Evolutionary conservation across 1,284 basidiomycete species (phyloP), one percentile per base, ranked within the genome.

Genomic region (Trametes sp.): DNA sequence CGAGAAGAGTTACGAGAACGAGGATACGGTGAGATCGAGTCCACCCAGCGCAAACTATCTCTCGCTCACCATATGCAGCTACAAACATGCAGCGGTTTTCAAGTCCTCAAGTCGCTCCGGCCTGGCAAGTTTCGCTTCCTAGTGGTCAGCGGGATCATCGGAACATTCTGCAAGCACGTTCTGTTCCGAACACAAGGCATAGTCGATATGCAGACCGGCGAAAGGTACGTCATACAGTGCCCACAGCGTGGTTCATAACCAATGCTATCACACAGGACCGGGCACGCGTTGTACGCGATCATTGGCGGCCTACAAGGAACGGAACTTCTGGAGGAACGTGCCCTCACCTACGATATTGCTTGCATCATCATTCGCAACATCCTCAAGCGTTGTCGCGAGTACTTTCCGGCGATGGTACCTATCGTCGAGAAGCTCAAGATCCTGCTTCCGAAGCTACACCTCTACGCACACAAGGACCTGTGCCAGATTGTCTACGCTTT

Each of bases 401-500:
- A 24, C 14, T 19, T 19, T 7, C 48, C 48, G 6, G 28, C 10
- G n/a, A 19, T 29, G 24, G 24, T 38, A 3, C 23, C n/a, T 9
- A n/a, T 54, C 4, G 28, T 54, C 21, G 23, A 42, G 28, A 16
- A 24, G n/a, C 21, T 54, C 26, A 29, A 29, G 48, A 19, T 52
- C 0, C 38, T 58, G 4, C 31, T 58, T 0, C 57, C 57, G 3
- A 45, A 58, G 38, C 23, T 58, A 9, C 57, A 58, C 28, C 49
- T 58, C 49, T 24, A 50, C 13, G 29, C 38, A 6, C 57, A 58
- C 49, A 51, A 52, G 10, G 49, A 58, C n/a, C 35, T 29, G 8
- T 58, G 57, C n/a, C 57, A 58, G 11, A 29, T 44, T 29, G 57
- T 48, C 4, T 58, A 41, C 23, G 48, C 57, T 2, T n/a, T 58